A percentile compares a stretch with the other conserved stretches of the same genome.
Evolutionary conservation across 2,329 filamentous ascomycete species (phyloP).

Genomic region (Hypoxylon sp.): DNA sequence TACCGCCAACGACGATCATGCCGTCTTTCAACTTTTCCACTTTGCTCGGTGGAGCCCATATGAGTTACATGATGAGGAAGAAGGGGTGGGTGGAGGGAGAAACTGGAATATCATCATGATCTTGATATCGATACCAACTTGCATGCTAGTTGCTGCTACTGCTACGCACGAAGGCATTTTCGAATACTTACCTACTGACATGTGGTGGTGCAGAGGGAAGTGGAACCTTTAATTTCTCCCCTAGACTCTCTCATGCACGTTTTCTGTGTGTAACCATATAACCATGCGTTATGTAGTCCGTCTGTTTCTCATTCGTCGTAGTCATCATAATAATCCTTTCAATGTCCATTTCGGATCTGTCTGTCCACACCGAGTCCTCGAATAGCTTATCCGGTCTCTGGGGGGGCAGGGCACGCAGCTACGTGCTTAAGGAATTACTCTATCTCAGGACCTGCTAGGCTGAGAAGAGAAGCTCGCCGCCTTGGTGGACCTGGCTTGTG

Average conservation of each 20-base stretch:
- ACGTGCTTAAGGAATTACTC: conserved; percentile 23
- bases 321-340: conserved; percentile 1
- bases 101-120: conserved; percentile 4
- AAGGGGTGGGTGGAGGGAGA: neutral
- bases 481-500: conserved; percentile 2
- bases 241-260: conserved; percentile 2
- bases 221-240: conserved; percentile 33
- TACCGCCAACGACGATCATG: conserved; percentile 9
- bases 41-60: conserved; percentile 21
- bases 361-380: conserved; percentile 19
- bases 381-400: conserved; percentile 24
- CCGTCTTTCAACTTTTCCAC: conserved; percentile 12
- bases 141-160: neutral
- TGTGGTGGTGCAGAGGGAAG: conserved; percentile 28
- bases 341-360: neutral
- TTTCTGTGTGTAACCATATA: conserved; percentile 18
- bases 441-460: conserved; percentile 15
- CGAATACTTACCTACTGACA: neutral
- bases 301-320: neutral
- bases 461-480: conserved; percentile 22
- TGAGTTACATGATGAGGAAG: conserved; percentile 1
- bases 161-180: conserved; percentile 30
- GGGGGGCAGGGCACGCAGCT: conserved; percentile 2
- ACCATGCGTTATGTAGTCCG: conserved; percentile 3
- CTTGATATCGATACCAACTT: conserved; percentile 5